These are phyloP conservation scores for Ceratocystis lukuohia DNA, from an alignment of 2,329 filamentous ascomycete genomes.

Conservation along the genomic window DNA sequence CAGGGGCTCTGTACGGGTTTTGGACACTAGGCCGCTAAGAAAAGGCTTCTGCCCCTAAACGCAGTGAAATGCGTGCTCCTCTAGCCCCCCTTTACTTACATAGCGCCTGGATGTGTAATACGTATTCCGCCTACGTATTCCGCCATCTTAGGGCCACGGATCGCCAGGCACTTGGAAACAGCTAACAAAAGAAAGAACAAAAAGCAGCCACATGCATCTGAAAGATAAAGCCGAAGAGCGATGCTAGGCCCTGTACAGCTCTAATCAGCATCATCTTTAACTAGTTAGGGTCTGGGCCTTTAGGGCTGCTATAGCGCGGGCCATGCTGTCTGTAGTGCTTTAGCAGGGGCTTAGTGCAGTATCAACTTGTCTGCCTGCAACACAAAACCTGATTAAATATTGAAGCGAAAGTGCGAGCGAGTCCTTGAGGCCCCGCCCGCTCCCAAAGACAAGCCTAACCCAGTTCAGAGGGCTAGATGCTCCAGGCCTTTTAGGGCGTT, in stretches of 20 bases:
- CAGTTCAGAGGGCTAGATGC: neutral
- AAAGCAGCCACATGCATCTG: neutral
- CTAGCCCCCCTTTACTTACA: neutral
- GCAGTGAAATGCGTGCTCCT: too few species aligned
- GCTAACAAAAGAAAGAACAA: neutral
- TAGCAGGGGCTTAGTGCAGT: too few species aligned
- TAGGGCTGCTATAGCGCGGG: neutral
- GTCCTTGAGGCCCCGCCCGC: neutral
- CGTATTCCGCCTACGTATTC: constrained; percentile 5
- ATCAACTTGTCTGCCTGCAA: too few species aligned
- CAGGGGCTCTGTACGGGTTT: too few species aligned
- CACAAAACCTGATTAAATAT: too few species aligned
- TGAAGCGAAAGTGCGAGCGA: neutral
- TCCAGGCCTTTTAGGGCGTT: constrained; percentile 5
- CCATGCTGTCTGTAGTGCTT: neutral
- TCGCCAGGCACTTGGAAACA: neutral
- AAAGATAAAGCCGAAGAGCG: constrained; percentile 5
- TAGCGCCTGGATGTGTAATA: neutral
- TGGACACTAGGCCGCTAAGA: too few species aligned
- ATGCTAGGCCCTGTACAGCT: neutral
- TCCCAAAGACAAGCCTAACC: neutral
- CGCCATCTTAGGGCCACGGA: constrained; percentile 5
- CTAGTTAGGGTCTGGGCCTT: neutral
- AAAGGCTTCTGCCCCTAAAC: too few species aligned
- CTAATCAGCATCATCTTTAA: neutral